Base-by-base conservation (phyloP, 1,284 basidiomycete species). In the Cerioporus squamosus region DNA sequence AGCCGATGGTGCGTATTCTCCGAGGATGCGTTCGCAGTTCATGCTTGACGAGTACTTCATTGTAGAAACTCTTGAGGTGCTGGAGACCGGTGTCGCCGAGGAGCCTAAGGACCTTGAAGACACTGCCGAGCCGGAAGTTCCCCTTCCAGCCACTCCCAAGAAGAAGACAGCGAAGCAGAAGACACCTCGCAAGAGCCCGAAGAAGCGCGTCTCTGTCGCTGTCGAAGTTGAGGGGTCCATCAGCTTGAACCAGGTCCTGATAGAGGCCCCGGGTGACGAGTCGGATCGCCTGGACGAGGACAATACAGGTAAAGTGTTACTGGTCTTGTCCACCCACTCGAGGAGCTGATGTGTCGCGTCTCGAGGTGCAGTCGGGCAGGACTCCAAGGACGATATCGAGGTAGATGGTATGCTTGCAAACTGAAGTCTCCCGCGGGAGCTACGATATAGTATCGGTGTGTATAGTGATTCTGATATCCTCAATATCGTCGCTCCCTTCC, bases 21-120 rank as follows among this genome's bases (percentile, higher is more conserved):
- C 5, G 17, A 12, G 14, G 8, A 18, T 4, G 14, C 38, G 15
- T 12, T 38, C 7, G 5, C 26, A 17, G 6, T 44, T 15, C 5
- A 24, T 26, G 4, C 9, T 24, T 29, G 14, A 33, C 3, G 20
- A 24, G 7, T 20, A 14, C 9, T n/a, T n/a, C 6, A 15, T 2
- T 5, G 18, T 23, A 62, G 53, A 56, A 17, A 22, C 45, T 5
- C 23, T 44, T 20, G 44, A 20, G 15, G 51, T 43, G 1, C 18
- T 53, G 18, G 49, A 53, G 5, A 47, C 53, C 14, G 62, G 62
- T 2, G 51, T 64, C 0, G 38, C 55, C 0, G 48, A 49, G 6
- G 62, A 59, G 20, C 55, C 55, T 14, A 57, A 61, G 44, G 59
- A 61, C 20, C 38, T 60, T 7, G 56, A 59, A 0, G 59, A 64